Evolutionary conservation across 805 yeast genomes (phyloP).

Genomic region (Hanseniaspora nectarophila): DNA sequence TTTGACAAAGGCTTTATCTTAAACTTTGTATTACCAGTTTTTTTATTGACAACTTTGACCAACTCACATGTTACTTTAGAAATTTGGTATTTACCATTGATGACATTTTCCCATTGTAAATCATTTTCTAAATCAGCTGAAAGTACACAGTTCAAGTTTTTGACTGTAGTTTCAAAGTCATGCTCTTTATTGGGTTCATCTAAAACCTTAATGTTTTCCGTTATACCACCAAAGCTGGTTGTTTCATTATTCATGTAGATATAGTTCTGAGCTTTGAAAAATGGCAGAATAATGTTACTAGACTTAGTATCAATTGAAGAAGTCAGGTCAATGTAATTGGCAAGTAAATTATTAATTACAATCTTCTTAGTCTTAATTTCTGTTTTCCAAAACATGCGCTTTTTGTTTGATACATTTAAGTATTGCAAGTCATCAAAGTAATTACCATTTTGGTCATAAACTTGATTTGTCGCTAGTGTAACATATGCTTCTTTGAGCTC

Average conservation of each 20-base stretch:
- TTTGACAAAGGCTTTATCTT: constrained; percentile 23
- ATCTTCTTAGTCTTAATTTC: constrained; percentile 16
- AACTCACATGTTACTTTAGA: constrained; percentile 63
- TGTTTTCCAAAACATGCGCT: constrained; percentile 40
- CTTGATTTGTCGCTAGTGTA: constrained; percentile 21
- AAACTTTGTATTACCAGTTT: constrained; percentile 15
- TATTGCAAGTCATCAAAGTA: constrained; percentile 42
- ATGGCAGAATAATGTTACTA: constrained; percentile 59
- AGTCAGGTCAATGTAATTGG: constrained; percentile 55
- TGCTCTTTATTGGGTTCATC: constrained; percentile 24
- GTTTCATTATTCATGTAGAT: constrained; percentile 29
- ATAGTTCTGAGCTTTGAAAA: constrained; percentile 65
- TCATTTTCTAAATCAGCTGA: constrained; percentile 51
- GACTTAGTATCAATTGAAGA: constrained; percentile 82
- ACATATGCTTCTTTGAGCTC: constrained; percentile 3
- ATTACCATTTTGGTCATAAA: constrained; percentile 29
- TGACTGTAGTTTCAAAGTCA: constrained; percentile 43
- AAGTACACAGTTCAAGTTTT: constrained; percentile 50
- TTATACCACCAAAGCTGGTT: not conserved
- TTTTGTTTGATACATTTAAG: constrained; percentile 35
- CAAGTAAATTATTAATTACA: not conserved
- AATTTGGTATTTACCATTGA: constrained; percentile 59
- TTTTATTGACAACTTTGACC: constrained; percentile 16
- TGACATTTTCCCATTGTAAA: constrained; percentile 72
- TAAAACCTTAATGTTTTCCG: constrained; percentile 27